A percentile compares a stretch with the other conserved stretches of the same genome.
phyloP scores from a whole-genome alignment of 225 moss, liverwort and hornwort species.

The Physcomitrellopsis africana region DNA sequence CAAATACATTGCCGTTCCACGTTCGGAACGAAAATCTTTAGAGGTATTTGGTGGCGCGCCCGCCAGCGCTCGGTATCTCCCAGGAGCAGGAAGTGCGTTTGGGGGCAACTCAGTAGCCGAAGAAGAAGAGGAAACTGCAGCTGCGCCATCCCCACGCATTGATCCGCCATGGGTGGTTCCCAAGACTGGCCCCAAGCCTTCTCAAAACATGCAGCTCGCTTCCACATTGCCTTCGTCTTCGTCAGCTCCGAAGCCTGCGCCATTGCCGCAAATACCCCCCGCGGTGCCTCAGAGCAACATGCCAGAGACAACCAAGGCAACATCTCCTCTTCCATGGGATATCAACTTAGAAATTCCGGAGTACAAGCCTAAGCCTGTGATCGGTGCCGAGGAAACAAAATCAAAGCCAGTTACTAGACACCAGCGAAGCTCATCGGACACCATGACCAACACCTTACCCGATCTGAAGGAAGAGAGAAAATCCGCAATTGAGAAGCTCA shows the following conservation, averaged over 20 bases:
- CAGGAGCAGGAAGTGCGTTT: constrained; percentile 30
- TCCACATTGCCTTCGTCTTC: no score
- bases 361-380: constrained; percentile 40
- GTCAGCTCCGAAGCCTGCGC: not conserved
- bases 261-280: not conserved
- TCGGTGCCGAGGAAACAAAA: constrained; percentile 21
- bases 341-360: constrained; percentile 32
- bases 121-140: constrained; percentile 15
- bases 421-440: constrained; percentile 53
- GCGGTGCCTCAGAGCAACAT: not conserved
- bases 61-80: constrained; percentile 49
- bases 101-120: constrained; percentile 10
- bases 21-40: constrained; percentile 56
- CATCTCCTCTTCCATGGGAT: constrained; percentile 27
- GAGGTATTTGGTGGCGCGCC: constrained; percentile 70
- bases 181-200: no score
- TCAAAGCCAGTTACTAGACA: constrained; percentile 17
- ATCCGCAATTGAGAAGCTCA: constrained; percentile 43
- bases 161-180: no score
- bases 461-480: constrained; percentile 38
- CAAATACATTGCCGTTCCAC: constrained; percentile 26
- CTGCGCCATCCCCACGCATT: not conserved
- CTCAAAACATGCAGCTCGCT: no score
- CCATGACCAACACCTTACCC: constrained; percentile 22
- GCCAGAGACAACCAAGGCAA: not conserved